Evolutionary conservation across 805 yeast species (phyloP), one percentile per base, ranked within the genome.

Genomic region (Yarrowia bubula): DNA sequence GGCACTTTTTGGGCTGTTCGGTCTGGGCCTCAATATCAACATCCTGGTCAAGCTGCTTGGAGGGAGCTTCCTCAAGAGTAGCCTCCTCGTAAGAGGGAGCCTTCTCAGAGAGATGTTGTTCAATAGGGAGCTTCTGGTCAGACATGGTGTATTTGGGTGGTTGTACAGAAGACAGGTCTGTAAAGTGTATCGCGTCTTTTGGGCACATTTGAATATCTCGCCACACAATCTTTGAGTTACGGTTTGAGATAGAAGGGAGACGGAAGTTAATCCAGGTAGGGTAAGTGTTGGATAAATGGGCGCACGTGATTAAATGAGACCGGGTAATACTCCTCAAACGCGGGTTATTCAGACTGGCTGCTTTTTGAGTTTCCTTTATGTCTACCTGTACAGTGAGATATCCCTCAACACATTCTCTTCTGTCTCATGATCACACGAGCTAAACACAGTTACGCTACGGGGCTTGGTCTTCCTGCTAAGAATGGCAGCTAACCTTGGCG

Each of bases 71-170:
- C 38, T 55, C 47, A 10, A 55, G 61, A 41, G 47, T 41, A 31
- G 61, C 61, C 38, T 55, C 61, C 61, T 55, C 61, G 47, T 55
- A 55, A 31, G 61, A 41, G 7, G 61, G 61, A 17, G 61, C 47
- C 61, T 55, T 55, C 39, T 55, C 61, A 31, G 39, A 32, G 8
- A 51, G 58, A 8, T 39, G n/a, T 8, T 39, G n/a, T 8, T 37
- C 47, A 31, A 55, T 15, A 11, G 61, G 61, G 38, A 55, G 47
- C 13, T 55, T 55, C n/a, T 22, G 13, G 38, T 55, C 33, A 22
- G 39, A 15, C 61, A 55, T 55, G 35, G 47, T 37, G 11, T 35
- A 22, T 22, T 22, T 5, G 28, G 31, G 22, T 42, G 14, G 31
- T 41, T 15, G 44, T 41, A 22, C 33, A 53, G 10, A 14, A 8